Evolutionary conservation across 2,329 filamentous ascomycete species (phyloP).

Genomic region (Aspergillus neoniger): DNA sequence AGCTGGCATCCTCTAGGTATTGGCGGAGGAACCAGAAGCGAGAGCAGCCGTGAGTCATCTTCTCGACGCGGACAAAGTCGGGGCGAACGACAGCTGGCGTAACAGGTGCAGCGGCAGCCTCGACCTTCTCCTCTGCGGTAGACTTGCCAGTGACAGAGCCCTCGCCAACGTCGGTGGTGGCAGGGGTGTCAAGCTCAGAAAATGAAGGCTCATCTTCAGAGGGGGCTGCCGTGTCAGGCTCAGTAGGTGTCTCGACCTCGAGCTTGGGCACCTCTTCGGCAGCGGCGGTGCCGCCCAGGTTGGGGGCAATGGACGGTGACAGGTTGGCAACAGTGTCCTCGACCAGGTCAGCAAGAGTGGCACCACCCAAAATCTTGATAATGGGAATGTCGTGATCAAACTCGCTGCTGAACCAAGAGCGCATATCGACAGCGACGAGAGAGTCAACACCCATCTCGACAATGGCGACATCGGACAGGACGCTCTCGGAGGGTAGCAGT

Average conservation of each 20-base stretch:
- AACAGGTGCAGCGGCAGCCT: neutral
- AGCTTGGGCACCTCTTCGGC: neutral
- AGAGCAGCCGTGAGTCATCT: neutral
- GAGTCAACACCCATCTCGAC: constrained; percentile 3
- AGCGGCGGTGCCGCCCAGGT: neutral
- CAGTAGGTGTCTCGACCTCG: neutral
- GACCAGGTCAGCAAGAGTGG: neutral
- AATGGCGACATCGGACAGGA: neutral
- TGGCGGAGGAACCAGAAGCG: neutral
- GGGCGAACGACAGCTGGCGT: neutral
- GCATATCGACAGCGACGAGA: constrained; percentile 2
- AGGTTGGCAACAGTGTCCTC: neutral
- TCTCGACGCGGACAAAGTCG: neutral
- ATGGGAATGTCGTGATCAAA: neutral
- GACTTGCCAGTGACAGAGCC: neutral
- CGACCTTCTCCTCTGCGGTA: neutral
- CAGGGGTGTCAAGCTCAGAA: no score
- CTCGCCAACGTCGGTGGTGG: neutral
- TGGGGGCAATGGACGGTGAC: neutral
- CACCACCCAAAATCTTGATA: neutral
- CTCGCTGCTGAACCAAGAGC: constrained; percentile 8
- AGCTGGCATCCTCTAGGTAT: constrained; percentile 21
- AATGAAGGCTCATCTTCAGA: no score
- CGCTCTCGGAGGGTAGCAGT: neutral
- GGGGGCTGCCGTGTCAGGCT: no score